Evolutionary conservation across 1,139 yeast genomes (phyloP), one percentile per base, ranked within the genome.

Genomic region (Taphrina pruni): DNA sequence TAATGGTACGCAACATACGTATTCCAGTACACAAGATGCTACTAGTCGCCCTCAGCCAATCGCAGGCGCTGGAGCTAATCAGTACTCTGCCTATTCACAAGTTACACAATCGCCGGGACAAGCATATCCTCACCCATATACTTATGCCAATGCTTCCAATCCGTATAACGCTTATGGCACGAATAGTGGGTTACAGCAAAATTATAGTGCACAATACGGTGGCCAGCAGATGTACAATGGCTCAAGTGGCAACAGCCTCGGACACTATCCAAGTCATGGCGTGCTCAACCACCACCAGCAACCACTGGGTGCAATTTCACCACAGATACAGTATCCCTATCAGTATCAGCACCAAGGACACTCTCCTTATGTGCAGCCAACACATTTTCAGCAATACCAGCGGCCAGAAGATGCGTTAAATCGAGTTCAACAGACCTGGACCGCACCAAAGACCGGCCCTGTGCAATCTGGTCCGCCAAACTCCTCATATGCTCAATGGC

Each of bases 341-440:
- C 54, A 43, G 41, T 58, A 45, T 45, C 43, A 17, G 14, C 46
- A 43, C 14, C 41, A 32, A 7, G 38, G n/a, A 26, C 43, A 45
- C 14, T 14, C 38, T 20, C 45, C 43, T 5, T 43, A 45, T 20
- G 17, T 32, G 21, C 62, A 58, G 26, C 60, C 48, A 17, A 21
- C 51, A 8, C 26, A 17, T 11, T 58, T n/a, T 45, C 54, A 43
- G 6, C 54, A 43, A 35, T 58, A 58, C 32, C 62, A 45, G 32
- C 38, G 62, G n/a, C 62, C 62, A 17, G 66, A 61, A 11, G 51
- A 61, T 51, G 57, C 66, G 2, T 38, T 50, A 12, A 43, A 26
- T 21, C 48, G 57, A 45, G 58, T 52, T 11, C 58, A 50, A 55
- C 67, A 64, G 43, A 56, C 61, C 45, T 54, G 55, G 45, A 17